These are phyloP conservation scores for Vitellaria paradoxa DNA, from an alignment of 179 eudicot genomes.

Conservation along the genomic window DNA sequence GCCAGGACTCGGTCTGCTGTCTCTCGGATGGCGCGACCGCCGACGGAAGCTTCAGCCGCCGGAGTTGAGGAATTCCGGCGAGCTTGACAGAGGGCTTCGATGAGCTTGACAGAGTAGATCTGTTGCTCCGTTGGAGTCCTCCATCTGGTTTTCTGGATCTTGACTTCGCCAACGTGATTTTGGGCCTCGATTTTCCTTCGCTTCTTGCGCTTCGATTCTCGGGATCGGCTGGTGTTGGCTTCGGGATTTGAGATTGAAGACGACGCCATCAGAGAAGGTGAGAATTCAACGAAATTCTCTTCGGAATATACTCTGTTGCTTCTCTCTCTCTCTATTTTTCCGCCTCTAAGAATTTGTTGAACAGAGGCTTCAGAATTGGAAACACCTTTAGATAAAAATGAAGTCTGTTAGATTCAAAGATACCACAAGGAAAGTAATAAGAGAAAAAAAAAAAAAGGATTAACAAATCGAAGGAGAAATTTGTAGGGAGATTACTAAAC, in stretches of 20 bases:
- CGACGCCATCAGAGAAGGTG: conserved; percentile 31
- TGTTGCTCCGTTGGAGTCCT: conserved; percentile 46
- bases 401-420: background rate
- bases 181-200: conserved; percentile 40
- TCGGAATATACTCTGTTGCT: background rate
- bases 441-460: background rate
- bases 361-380: background rate
- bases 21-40: conserved; percentile 54
- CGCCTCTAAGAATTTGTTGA: background rate
- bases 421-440: background rate
- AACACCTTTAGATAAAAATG: background rate
- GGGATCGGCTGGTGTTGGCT: conserved; percentile 20
- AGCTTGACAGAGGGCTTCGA: conserved; percentile 39
- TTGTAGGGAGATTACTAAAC: too few relatives aligned
- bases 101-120: conserved; percentile 56
- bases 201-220: conserved; percentile 39
- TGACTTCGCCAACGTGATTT: conserved; percentile 6
- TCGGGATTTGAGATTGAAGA: conserved; percentile 37
- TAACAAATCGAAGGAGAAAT: background rate
- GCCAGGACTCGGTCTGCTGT: conserved; percentile 80
- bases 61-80: conserved; percentile 20
- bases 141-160: conserved; percentile 40
- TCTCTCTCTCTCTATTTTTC: background rate
- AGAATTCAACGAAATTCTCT: background rate
- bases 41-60: conserved; percentile 14